Evolutionary conservation across 2,329 filamentous ascomycete species (phyloP).

Genomic region (Aspergillus sojae): DNA sequence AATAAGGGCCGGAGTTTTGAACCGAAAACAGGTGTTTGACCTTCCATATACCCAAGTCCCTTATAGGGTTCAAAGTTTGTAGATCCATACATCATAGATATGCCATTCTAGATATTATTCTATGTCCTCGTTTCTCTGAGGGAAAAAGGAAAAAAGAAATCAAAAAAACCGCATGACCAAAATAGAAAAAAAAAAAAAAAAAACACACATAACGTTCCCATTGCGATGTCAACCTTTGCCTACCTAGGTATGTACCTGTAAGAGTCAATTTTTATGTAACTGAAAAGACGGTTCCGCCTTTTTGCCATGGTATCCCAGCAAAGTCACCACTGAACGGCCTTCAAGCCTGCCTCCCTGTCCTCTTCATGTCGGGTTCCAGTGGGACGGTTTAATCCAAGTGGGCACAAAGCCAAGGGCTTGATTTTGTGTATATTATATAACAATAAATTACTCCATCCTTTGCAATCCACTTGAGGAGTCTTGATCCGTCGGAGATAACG

Average conservation of each 20-base stretch:
- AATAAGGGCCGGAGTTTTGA: neutral
- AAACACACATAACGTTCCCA: no score
- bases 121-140: neutral
- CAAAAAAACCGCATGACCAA: no score
- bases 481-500: slow-evolving; percentile 21
- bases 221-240: no score
- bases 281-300: neutral
- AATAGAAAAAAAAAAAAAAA: neutral
- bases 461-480: slow-evolving; percentile 9
- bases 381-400: slow-evolving; percentile 5
- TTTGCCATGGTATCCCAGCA: neutral
- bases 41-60: neutral
- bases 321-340: neutral
- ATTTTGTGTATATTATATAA: slow-evolving; percentile 1
- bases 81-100: neutral
- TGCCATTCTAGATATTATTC: neutral
- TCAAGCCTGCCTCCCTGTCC: neutral
- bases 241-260: no score
- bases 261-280: slow-evolving; percentile 6
- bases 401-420: slow-evolving; percentile 7
- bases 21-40: neutral
- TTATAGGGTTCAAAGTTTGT: neutral
- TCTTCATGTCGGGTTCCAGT: neutral
- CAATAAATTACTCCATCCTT: slow-evolving; percentile 3
- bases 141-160: no score